Base-by-base conservation (phyloP, 345 rosid species). In the Eucalyptus viminalis region DNA sequence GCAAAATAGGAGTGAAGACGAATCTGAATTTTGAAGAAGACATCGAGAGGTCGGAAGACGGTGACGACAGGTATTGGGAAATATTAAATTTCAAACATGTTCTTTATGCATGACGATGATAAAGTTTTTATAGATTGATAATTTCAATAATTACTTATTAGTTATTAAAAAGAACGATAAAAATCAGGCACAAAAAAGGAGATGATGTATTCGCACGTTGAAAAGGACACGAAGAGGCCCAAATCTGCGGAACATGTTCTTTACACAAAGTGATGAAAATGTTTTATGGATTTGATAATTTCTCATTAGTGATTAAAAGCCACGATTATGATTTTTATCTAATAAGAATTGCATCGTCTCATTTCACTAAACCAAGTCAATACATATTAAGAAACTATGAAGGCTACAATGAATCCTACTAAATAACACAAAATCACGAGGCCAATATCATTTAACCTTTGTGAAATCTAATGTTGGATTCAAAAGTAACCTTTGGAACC, bases 211-310 rank as follows among this genome's bases (percentile, higher is more conserved):
- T 3, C 6, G 29, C 6, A 58, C 14, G 7, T 25, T 24, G 29
- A 58, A 58, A 24, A 58, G 14, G 62, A 56, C 21, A 17, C 56
- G 9, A 54, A 54, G 27, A 1, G 5, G 25, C 60, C 2, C 8
- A 27, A 27, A 29, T 62, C 0, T 62, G 16, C 1, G 1, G 31
- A 29, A 62, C 34, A n/a, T 8, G 2, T n/a, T 15, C 21, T 65
- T 15, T 65, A 14, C 10, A 7, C 40, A 12, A 4, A 7, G 15
- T n/a, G 40, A 0, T 67, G 21, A 7, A 7, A n/a, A n/a, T n/a
- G 4, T 14, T 65, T 14, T n/a, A 15, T 15, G 5, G 5, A 67
- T 10, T 15, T 14, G 11, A n/a, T 14, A 65, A 14, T 14, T n/a
- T 65, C 76, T 65, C 10, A 7, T 7, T n/a, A 14, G 5, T 6